Percentiles rank a stretch among this genome's conserved stretches.
Evolutionary conservation across 805 yeast genomes (phyloP).

Genomic region (Zygotorulaspora chibaensis): DNA sequence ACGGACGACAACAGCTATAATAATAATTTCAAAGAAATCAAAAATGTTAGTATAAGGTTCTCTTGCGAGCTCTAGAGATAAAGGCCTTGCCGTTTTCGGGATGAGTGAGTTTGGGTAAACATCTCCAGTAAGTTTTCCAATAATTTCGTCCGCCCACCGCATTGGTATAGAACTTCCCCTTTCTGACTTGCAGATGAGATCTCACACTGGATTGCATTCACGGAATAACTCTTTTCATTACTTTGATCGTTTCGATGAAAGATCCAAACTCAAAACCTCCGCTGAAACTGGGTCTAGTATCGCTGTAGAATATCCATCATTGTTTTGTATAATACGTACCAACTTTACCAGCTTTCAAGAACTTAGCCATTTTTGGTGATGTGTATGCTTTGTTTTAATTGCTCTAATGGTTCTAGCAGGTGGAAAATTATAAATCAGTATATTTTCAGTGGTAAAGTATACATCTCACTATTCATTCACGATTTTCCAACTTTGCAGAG

Average conservation of each 20-base stretch:
- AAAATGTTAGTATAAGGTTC: constrained; percentile 26
- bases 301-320: not conserved
- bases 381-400: constrained; percentile 18
- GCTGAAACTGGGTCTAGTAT: not conserved
- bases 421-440: not conserved
- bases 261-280: not conserved
- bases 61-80: not conserved
- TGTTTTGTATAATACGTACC: constrained; percentile 39
- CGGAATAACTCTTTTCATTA: not conserved
- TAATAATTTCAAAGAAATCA: constrained; percentile 2
- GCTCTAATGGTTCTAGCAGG: not conserved
- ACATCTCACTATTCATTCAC: not conserved
- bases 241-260: not conserved
- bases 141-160: too few species aligned
- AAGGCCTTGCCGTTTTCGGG: not conserved
- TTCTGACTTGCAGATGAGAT: not conserved
- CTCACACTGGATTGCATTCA: not conserved
- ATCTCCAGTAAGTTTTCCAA: too few species aligned
- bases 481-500: constrained; percentile 1
- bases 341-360: constrained; percentile 99
- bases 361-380: constrained; percentile 79
- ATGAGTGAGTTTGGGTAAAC: too few species aligned
- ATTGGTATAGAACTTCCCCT: too few species aligned
- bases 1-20: constrained; percentile 92
- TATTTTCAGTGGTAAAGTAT: not conserved